Conservation (phyloP, 495 filamentous ascomycete species). For the Penicillium malachiteum region DNA sequence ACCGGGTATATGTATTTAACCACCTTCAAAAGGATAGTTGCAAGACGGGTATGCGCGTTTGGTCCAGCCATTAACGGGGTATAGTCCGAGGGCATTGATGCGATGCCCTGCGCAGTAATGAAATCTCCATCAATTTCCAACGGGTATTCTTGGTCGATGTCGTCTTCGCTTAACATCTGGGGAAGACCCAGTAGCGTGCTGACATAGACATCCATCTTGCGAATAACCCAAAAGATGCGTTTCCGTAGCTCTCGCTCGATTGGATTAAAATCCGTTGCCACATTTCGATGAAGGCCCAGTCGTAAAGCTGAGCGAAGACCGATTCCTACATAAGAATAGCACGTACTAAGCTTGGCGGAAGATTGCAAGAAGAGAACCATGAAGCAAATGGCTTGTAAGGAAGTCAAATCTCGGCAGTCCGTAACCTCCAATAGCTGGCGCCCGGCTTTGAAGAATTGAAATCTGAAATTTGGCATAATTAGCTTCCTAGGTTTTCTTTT, state of each 20-base stretch:
- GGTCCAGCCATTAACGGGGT: slow-evolving; percentile 75
- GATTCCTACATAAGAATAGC: slow-evolving; percentile 91
- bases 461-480: slow-evolving; percentile 43
- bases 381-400: slow-evolving; percentile 83
- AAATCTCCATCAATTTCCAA: slow-evolving; percentile 86
- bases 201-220: slow-evolving; percentile 93
- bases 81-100: slow-evolving; percentile 69
- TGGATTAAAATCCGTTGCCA: slow-evolving; percentile 72
- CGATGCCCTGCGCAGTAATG: slow-evolving; percentile 75
- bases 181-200: slow-evolving; percentile 86
- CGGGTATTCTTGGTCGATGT: slow-evolving; percentile 88
- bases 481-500: neutral
- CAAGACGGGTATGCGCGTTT: slow-evolving; percentile 80
- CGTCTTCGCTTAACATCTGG: slow-evolving; percentile 77
- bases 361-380: slow-evolving; percentile 93
- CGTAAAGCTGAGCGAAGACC: slow-evolving; percentile 81
- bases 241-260: slow-evolving; percentile 83
- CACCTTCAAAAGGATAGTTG: slow-evolving; percentile 77
- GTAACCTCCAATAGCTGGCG: slow-evolving; percentile 85
- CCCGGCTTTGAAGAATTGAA: slow-evolving; percentile 80
- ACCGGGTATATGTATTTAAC: slow-evolving; percentile 88
- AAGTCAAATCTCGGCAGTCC: slow-evolving; percentile 82
- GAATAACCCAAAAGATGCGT: slow-evolving; percentile 84
- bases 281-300: slow-evolving; percentile 82
- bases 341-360: slow-evolving; percentile 86